Percentiles rank a stretch among this genome's conserved stretches.
phyloP scores from a whole-genome alignment of 2,329 filamentous ascomycete genomes.

The Arthrobotrys sinensis region DNA sequence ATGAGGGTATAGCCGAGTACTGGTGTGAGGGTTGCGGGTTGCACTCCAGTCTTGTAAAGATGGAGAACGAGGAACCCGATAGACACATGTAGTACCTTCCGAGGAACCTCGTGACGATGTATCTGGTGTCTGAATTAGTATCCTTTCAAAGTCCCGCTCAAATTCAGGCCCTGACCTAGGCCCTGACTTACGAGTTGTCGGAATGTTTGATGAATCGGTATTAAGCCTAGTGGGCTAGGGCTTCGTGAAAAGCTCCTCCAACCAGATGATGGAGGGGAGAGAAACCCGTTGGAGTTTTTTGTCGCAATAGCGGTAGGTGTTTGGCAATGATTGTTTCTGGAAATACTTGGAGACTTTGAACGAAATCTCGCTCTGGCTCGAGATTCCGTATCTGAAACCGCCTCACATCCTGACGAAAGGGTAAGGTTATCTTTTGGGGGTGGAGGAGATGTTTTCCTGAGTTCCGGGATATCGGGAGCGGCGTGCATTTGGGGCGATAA shows the following conservation, averaged over 20 bases:
- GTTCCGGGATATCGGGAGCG: conserved; percentile 37
- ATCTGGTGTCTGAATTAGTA: conserved; percentile 65
- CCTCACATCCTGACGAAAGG: neutral
- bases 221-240: conserved; percentile 91
- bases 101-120: conserved; percentile 96
- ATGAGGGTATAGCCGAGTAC: conserved; percentile 85
- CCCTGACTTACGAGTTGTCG: conserved; percentile 78
- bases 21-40: conserved; percentile 83
- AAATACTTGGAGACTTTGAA: conserved; percentile 38
- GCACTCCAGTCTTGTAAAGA: conserved; percentile 84
- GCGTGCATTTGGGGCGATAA: conserved; percentile 35
- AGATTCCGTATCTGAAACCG: conserved; percentile 47
- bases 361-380: conserved; percentile 55
- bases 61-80: conserved; percentile 94
- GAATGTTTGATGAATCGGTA: conserved; percentile 95
- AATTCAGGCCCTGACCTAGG: conserved; percentile 50
- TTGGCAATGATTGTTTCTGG: conserved; percentile 8
- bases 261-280: conserved; percentile 66
- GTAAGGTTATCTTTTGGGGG: conserved; percentile 24
- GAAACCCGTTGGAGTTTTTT: conserved; percentile 33
- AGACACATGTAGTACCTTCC: conserved; percentile 92
- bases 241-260: conserved; percentile 92
- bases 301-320: neutral
- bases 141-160: neutral
- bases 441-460: conserved; percentile 55